A percentile compares a stretch with the other conserved stretches of the same genome.
Evolutionary conservation across 1,284 basidiomycete species (phyloP).

Genomic region (Ceratobasidium sp.): DNA sequence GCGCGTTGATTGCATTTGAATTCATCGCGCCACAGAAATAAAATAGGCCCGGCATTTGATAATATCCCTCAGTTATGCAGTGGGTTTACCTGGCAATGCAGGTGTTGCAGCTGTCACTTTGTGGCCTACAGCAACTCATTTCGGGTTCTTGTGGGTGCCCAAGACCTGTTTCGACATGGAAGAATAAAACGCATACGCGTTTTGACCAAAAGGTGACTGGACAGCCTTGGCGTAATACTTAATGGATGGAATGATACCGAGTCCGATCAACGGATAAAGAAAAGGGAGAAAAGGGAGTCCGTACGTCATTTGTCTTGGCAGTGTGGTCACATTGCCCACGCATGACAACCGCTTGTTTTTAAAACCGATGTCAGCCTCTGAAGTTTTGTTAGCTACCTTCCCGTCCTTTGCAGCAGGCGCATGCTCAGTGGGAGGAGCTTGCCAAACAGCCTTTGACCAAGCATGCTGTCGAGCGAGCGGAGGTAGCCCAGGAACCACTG

Average conservation of each 20-base stretch:
- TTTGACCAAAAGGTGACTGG: slow-evolving; percentile 79
- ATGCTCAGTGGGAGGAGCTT: slow-evolving; percentile 54
- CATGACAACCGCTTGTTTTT: slow-evolving; percentile 75
- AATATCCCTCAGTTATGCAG: not conserved
- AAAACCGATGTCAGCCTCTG: slow-evolving; percentile 52
- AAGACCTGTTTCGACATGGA: slow-evolving; percentile 81
- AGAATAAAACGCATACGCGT: slow-evolving; percentile 80
- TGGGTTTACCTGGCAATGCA: slow-evolving; percentile 48
- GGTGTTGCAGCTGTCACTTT: slow-evolving; percentile 57
- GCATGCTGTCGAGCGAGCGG: slow-evolving; percentile 72
- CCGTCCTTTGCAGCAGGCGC: slow-evolving; percentile 8
- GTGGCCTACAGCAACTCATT: slow-evolving; percentile 75
- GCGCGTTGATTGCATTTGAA: not conserved
- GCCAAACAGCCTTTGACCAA: slow-evolving; percentile 77
- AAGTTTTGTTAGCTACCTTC: slow-evolving; percentile 3
- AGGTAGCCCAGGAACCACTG: slow-evolving; percentile 84
- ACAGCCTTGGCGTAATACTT: slow-evolving; percentile 86
- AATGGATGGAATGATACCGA: slow-evolving; percentile 40
- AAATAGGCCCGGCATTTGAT: not conserved
- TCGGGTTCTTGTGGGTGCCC: slow-evolving; percentile 91
- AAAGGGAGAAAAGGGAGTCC: slow-evolving; percentile 50
- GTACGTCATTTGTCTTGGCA: slow-evolving; percentile 75
- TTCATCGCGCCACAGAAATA: not conserved
- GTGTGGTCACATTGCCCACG: slow-evolving; percentile 85
- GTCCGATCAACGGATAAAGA: slow-evolving; percentile 21